A percentile compares a stretch with the other conserved stretches of the same genome.
phyloP scores from a whole-genome alignment of 2,329 filamentous ascomycete genomes.

The Aspergillus pseudotamarii region DNA sequence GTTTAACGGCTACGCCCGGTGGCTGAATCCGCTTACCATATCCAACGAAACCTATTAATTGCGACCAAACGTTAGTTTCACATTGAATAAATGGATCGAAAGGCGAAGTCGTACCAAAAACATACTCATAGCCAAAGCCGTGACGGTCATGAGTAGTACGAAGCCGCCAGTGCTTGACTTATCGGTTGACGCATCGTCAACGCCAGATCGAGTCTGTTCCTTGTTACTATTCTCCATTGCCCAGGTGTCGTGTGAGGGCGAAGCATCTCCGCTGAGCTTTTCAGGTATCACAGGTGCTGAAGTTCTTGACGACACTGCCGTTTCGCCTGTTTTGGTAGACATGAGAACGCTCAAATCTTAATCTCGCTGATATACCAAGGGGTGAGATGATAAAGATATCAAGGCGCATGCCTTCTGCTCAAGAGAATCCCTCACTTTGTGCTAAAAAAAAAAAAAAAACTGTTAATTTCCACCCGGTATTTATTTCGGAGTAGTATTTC shows the following conservation, averaged over 20 bases:
- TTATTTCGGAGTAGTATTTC: too few relatives aligned
- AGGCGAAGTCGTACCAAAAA: background rate
- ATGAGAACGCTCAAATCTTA: background rate
- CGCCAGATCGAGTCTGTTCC: background rate
- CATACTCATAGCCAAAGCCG: background rate
- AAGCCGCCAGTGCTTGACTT: background rate
- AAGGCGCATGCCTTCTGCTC: too few relatives aligned
- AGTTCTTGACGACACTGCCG: background rate
- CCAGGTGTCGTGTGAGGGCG: background rate
- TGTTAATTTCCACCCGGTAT: too few relatives aligned
- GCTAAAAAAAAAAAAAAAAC: too few relatives aligned
- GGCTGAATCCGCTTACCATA: background rate
- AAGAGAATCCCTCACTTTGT: too few relatives aligned
- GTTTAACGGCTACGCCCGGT: background rate
- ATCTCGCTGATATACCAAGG: background rate
- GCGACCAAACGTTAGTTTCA: background rate
- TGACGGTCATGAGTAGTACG: background rate
- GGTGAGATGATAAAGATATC: too few relatives aligned
- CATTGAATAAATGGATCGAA: background rate
- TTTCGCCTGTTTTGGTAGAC: background rate
- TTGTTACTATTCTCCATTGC: background rate
- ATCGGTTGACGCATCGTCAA: background rate
- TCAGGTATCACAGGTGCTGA: background rate
- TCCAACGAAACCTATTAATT: background rate
- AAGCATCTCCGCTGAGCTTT: background rate